Evolutionary conservation across 2,329 filamentous ascomycete species (phyloP), one percentile per base, ranked within the genome.

Genomic region (Phaeosphaeria sp.): DNA sequence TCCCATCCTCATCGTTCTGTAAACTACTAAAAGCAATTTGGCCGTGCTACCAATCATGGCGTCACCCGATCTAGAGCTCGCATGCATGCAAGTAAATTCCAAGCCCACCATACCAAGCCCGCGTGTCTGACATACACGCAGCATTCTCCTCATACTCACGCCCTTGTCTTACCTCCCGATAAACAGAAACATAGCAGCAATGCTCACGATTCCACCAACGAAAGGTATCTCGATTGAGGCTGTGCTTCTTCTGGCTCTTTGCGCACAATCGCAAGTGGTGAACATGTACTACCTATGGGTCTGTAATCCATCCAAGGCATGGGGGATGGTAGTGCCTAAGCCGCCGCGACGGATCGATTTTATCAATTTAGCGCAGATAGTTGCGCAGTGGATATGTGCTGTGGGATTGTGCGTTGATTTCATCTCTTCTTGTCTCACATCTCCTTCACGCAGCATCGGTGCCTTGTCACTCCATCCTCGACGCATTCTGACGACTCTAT

Each of bases 241-340:
- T 36, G 24, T 40, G 40, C 39, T 51, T 13, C 24, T 51, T 11
- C 49, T 51, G 22, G 49, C 49, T n/a, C 50, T 54, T 17, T 54
- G 51, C 22, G 44, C 51, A 33, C 51, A 54, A 36, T 42, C 51
- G 30, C 51, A 54, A 49, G 18, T 54, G 24, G 51, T 36, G 30
- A 49, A 44, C 17, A 54, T 54, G 11, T 54, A 54, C 22, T 54
- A 54, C 39, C 51, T 54, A 20, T 54, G 44, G 44, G 51, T 44
- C 42, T 54, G 51, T 39, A 44, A 30, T 30, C 51, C 51, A 43
- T 54, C 49, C 51, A 54, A 54, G 45, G 18, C 44, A 54, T 18
- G 49, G 20, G 51, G 51, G 30, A 17, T 49, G 11, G 51, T 54
- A 17, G 51, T 54, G 42, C 51, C 51, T 36, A 49, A 54, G 44